Base-by-base conservation (phyloP, 257 asterid species). In the Plectranthus barbatus region DNA sequence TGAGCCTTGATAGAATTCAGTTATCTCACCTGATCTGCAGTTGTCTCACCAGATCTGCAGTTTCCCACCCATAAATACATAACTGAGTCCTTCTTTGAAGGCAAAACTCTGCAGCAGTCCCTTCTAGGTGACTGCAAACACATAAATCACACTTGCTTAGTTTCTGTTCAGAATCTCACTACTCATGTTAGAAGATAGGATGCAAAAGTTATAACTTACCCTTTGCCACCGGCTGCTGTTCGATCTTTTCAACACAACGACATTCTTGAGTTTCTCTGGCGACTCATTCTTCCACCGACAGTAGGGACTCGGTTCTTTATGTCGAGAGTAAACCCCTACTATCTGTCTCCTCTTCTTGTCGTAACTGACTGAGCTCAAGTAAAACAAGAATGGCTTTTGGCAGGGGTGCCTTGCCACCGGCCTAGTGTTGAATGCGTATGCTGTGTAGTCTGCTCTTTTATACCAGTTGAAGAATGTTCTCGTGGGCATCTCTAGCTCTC, bases 351-450 rank as follows among this genome's bases (percentile, higher is more conserved):
- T 72, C 56, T 61, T 73, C 11, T 64, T 73, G 21, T 90, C 93
- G 54, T 78, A 87, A 41, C 39, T 85, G 0, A 84, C 76, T 0
- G 84, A 50, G 75, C 71, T 74, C 72, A 87, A 59, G 85, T 85
- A 87, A 62, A 72, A 87, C 49, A 82, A 42, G 73, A 78, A 83
- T 9, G 95, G 97, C 71, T 87, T 87, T 74, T 87, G 95, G 63
- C 97, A 90, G 0, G 97, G 97, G 66, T 90, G 88, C 67, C 79
- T 82, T 0, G 86, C 78, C 44, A 87, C 91, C 2, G 96, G 93
- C 74, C 97, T 81, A 7, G 96, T 85, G 81, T 90, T 87, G 95
- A 90, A 90, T 13, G 96, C 85, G 52, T 85, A 87, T 1, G 88
- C 96, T 0, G 86, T 87, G 79, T 83, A 85, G 68, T 90, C 97